Evolutionary conservation across 1,139 yeast genomes (phyloP).

Genomic region (Maudiozyma humilis): DNA sequence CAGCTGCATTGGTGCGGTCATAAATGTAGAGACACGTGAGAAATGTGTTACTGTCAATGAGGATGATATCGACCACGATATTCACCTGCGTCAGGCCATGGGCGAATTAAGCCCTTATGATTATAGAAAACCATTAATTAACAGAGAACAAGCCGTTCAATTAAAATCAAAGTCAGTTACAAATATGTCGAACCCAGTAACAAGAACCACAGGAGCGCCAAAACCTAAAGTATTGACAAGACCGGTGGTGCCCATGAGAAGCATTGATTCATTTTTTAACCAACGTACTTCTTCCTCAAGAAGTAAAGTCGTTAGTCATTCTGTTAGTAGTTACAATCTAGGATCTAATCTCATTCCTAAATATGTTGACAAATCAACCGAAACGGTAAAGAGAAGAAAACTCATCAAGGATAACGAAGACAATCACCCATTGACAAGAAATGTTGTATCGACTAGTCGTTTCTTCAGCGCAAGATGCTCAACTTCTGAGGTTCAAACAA

Average conservation of each 20-base stretch:
- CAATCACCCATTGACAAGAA: neutral
- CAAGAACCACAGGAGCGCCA: neutral
- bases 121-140: slow-evolving; percentile 37
- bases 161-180: slow-evolving; percentile 22
- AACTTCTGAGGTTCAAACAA: neutral
- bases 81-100: slow-evolving; percentile 50
- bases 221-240: neutral
- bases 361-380: slow-evolving; percentile 9
- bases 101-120: slow-evolving; percentile 65
- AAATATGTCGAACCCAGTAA: slow-evolving; percentile 2
- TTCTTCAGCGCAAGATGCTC: slow-evolving; percentile 6
- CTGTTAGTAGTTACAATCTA: slow-evolving; percentile 3
- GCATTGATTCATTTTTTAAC: slow-evolving; percentile 16
- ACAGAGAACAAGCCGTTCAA: slow-evolving; percentile 30
- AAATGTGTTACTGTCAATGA: slow-evolving; percentile 30
- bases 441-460: slow-evolving; percentile 5
- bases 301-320: neutral
- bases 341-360: neutral
- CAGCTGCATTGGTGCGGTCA: slow-evolving; percentile 41
- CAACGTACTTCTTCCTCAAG: neutral
- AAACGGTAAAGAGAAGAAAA: slow-evolving; percentile 9
- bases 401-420: neutral
- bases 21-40: slow-evolving; percentile 14
- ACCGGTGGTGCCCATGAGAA: neutral
- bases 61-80: slow-evolving; percentile 32